Evolutionary conservation across 2,329 filamentous ascomycete genomes (phyloP).

Genomic region (Fonsecaea pedrosoi): DNA sequence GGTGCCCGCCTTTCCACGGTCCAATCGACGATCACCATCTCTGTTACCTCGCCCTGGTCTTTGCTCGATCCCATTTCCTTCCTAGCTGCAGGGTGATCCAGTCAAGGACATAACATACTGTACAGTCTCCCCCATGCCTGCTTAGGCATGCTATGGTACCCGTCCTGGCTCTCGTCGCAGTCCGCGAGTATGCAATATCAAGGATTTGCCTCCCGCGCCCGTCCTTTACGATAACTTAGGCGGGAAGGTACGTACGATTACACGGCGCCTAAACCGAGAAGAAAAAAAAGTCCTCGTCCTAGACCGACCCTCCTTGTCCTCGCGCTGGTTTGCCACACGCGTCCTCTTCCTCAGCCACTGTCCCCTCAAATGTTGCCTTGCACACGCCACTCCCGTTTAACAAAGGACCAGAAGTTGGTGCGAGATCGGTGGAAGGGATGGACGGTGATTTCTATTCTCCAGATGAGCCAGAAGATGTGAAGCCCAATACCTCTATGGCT

Average conservation of each 20-base stretch:
- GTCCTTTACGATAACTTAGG: slow-evolving; percentile 16
- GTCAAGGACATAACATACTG: slow-evolving; percentile 13
- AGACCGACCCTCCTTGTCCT: slow-evolving; percentile 15
- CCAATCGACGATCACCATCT: slow-evolving; percentile 16
- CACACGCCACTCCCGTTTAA: slow-evolving; percentile 17
- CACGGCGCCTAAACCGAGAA: slow-evolving; percentile 1
- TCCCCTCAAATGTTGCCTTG: slow-evolving; percentile 33
- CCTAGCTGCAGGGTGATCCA: slow-evolving; percentile 20
- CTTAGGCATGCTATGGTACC: slow-evolving; percentile 32
- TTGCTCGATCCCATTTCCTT: slow-evolving; percentile 21
- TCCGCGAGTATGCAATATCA: slow-evolving; percentile 31
- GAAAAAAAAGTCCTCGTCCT: slow-evolving; percentile 16
- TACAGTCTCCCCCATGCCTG: slow-evolving; percentile 23
- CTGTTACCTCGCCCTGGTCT: slow-evolving; percentile 13
- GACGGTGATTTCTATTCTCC: slow-evolving; percentile 20
- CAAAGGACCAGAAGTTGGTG: slow-evolving; percentile 31
- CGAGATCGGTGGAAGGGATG: slow-evolving; percentile 30
- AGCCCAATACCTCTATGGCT: slow-evolving; percentile 20
- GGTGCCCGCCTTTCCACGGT: slow-evolving; percentile 5
- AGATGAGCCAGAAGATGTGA: slow-evolving; percentile 28
- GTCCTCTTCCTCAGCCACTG: slow-evolving; percentile 7
- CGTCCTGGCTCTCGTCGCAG: slow-evolving; percentile 27
- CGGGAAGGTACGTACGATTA: slow-evolving; percentile 6
- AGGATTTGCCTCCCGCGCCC: slow-evolving; percentile 22
- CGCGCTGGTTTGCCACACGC: slow-evolving; percentile 26